Evolutionary conservation across 129 eudicot species (phyloP).

Genomic region (Arctium lappa): DNA sequence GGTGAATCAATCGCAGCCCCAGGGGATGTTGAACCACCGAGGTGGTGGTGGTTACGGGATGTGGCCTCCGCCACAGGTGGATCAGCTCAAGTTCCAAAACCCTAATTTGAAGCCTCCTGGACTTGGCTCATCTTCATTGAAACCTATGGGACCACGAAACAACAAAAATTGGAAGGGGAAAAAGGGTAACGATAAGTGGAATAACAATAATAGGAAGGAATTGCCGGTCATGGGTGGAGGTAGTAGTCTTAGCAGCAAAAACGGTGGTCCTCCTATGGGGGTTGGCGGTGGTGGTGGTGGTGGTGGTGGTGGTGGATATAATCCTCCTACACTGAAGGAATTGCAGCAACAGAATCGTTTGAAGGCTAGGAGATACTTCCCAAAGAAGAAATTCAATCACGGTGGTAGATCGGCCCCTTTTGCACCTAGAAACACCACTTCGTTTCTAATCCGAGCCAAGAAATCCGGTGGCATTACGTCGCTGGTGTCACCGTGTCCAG

Average conservation of each 20-base stretch:
- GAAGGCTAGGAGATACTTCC: slow-evolving; percentile 62
- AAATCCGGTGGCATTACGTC: slow-evolving; percentile 85
- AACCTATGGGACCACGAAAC: slow-evolving; percentile 42
- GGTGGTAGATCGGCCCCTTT: slow-evolving; percentile 59
- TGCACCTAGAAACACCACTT: slow-evolving; percentile 87
- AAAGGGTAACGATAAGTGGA: slow-evolving; percentile 51
- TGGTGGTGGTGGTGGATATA: slow-evolving; percentile 37
- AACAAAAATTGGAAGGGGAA: slow-evolving; percentile 81
- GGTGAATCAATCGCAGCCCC: slow-evolving; percentile 38
- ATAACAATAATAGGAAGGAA: slow-evolving; percentile 34
- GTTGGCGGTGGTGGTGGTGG: slow-evolving; percentile 27
- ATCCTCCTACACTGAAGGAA: slow-evolving; percentile 67
- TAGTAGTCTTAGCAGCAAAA: not conserved
- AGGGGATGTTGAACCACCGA: slow-evolving; percentile 46
- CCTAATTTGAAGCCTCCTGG: slow-evolving; percentile 35
- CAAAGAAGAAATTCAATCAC: slow-evolving; percentile 57
- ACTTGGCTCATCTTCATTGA: slow-evolving; percentile 18
- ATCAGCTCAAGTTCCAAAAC: slow-evolving; percentile 45
- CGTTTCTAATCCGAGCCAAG: slow-evolving; percentile 76
- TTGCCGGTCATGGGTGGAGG: slow-evolving; percentile 4
- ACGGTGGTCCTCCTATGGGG: not conserved
- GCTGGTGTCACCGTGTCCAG: slow-evolving; percentile 76
- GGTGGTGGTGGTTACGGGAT: slow-evolving; percentile 54
- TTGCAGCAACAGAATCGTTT: slow-evolving; percentile 76
- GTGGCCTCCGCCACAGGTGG: slow-evolving; percentile 58